These are phyloP conservation scores for Erodium moschatum DNA, from an alignment of 441 rosid genomes.

Conservation along the genomic window DNA sequence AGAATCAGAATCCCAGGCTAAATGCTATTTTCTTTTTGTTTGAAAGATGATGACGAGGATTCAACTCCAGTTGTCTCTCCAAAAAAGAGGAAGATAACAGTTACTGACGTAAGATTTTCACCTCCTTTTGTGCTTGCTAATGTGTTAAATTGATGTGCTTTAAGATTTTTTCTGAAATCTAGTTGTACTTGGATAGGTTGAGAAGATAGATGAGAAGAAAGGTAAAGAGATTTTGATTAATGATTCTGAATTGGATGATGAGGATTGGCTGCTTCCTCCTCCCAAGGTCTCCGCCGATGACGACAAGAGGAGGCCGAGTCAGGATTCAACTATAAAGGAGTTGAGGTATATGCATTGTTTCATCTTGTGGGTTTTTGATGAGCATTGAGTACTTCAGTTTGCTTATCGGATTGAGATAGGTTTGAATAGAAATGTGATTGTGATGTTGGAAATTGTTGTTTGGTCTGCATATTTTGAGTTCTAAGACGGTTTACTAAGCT, in stretches of 20 bases:
- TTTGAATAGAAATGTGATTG: background rate
- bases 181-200: constrained; percentile 22
- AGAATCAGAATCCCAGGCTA: background rate
- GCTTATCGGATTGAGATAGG: background rate
- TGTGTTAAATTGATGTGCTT: constrained; percentile 2
- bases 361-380: constrained; percentile 4
- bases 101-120: constrained; percentile 27
- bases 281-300: constrained; percentile 31
- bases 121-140: background rate
- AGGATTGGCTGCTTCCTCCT: constrained; percentile 81
- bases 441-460: background rate
- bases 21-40: constrained; percentile 13
- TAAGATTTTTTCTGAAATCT: background rate
- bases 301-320: constrained; percentile 26
- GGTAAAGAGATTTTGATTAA: constrained; percentile 23
- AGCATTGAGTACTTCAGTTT: background rate
- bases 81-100: constrained; percentile 33
- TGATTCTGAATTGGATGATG: constrained; percentile 38
- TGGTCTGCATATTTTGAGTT: background rate
- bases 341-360: constrained; percentile 44
- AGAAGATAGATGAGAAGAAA: constrained; percentile 23
- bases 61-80: constrained; percentile 22
- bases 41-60: constrained; percentile 35
- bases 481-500: background rate
- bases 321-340: constrained; percentile 62